A percentile compares a stretch with the other conserved stretches of the same genome.
Conservation (phyloP, 257 asterid genomes). For the Solanum bulbocastanum region DNA sequence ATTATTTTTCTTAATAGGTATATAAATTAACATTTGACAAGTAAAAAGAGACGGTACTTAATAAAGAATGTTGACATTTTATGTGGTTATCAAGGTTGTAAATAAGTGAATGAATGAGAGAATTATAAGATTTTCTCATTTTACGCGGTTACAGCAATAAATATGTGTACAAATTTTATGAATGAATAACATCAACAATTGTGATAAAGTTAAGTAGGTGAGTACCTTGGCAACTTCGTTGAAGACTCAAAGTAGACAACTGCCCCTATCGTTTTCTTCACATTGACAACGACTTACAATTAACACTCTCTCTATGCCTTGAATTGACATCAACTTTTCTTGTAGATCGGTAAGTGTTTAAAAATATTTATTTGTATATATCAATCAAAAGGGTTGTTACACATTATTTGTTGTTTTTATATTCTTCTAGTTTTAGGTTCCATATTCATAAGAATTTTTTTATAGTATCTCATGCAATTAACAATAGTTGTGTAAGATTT, state of each 20-base stretch:
- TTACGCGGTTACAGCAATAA: too few species aligned
- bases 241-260: not conserved
- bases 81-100: not conserved
- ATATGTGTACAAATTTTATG: too few species aligned
- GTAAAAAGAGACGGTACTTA: too few species aligned
- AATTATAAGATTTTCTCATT: too few species aligned
- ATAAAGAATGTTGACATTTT: not conserved
- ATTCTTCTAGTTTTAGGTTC: not conserved
- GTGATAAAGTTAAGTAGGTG: not conserved
- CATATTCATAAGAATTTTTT: not conserved
- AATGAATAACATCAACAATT: too few species aligned
- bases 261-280: not conserved
- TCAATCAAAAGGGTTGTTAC: not conserved
- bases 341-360: not conserved
- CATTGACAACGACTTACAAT: not conserved
- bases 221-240: not conserved
- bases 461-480: not conserved
- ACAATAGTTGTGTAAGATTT: too few species aligned
- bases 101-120: not conserved
- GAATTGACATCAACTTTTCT: not conserved
- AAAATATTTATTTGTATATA: not conserved
- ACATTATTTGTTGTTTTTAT: not conserved
- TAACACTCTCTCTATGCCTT: not conserved
- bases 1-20: not conserved
- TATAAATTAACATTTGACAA: too few species aligned